These are phyloP conservation scores for Hysterium pulicare DNA, from an alignment of 2,329 filamentous ascomycete genomes.

Conservation along the genomic window DNA sequence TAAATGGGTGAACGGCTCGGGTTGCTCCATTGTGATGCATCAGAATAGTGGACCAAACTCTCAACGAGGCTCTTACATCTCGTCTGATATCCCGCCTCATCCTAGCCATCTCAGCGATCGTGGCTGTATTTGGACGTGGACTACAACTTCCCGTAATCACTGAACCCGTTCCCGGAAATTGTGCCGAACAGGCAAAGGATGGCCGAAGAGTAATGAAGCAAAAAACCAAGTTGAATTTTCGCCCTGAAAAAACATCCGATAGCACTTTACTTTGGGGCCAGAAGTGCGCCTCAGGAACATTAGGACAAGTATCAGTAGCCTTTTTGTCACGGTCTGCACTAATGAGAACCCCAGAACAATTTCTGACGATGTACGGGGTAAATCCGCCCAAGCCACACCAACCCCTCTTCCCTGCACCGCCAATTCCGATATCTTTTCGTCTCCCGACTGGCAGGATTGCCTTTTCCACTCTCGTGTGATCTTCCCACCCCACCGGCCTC, in stretches of 20 bases:
- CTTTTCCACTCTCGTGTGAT: neutral
- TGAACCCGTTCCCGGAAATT: conserved; percentile 10
- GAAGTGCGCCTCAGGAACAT: no score
- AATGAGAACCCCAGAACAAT: conserved; percentile 10
- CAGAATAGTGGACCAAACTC: conserved; percentile 7
- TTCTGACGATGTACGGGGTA: neutral
- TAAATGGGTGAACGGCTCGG: conserved; percentile 6
- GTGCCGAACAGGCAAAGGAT: conserved; percentile 5
- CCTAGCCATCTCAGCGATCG: neutral
- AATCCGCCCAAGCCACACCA: neutral
- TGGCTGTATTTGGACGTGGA: neutral
- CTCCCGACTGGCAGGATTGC: conserved; percentile 1
- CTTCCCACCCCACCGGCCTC: neutral
- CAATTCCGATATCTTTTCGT: conserved; percentile 6
- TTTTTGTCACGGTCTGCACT: no score
- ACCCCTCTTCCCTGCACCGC: conserved; percentile 5
- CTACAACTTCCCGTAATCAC: conserved; percentile 5
- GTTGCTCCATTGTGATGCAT: conserved; percentile 5
- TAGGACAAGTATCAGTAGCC: no score
- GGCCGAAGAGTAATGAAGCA: conserved; percentile 3
- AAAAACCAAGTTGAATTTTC: conserved; percentile 2
- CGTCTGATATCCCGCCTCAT: no score
- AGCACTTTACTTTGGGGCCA: no score
- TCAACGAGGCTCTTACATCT: neutral
- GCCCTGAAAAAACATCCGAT: no score